Evolutionary conservation across 1,284 basidiomycete species (phyloP), one percentile per base, ranked within the genome.

Genomic region (Microbotryum intermedium): DNA sequence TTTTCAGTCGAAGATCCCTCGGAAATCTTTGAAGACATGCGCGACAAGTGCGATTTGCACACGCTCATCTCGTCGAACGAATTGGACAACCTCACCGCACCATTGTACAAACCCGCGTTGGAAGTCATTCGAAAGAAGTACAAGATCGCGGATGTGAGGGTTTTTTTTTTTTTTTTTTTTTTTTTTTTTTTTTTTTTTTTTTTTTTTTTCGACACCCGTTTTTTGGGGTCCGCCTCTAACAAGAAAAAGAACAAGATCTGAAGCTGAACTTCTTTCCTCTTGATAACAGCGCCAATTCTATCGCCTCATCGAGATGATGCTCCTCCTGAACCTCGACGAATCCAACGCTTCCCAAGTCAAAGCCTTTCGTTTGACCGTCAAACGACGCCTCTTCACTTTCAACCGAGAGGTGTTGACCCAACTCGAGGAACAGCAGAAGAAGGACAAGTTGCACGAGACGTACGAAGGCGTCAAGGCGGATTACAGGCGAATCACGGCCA

Each of bases 21-120:
- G 0, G 94, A 98, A 75, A 87, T 88, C 10, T 94, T 95, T 72
- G 92, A 95, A 73, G 90, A 95, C 72, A 79, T 98, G 57, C 82
- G 94, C 42, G 95, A 98, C 76, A 84, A 88, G 53, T 88, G 88
- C 70, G 95, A 98, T 74, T 80, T 98, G 28, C 79, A 82, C 62
- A 86, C 88, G 79, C 79, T 97, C n/a, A 78, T 89, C 23, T 74
- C 77, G 1, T 76, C 85, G 64, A 76, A 81, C 61, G 76, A 76
- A 50, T 87, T 90, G 73, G 82, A 76, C 69, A 59, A 66, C 69
- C 9, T 81, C 78, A 6, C 86, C 82, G 73, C 78, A 88, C 87
- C 90, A 1, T 88, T 90, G 0, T 79, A 83, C 3, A 84, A 91
- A 56, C 84, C 81, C 60, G 75, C 76, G 49, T 97, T 82, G 28